phyloP scores from a whole-genome alignment of 2,329 filamentous ascomycete species.

The Clarireedia sp. region DNA sequence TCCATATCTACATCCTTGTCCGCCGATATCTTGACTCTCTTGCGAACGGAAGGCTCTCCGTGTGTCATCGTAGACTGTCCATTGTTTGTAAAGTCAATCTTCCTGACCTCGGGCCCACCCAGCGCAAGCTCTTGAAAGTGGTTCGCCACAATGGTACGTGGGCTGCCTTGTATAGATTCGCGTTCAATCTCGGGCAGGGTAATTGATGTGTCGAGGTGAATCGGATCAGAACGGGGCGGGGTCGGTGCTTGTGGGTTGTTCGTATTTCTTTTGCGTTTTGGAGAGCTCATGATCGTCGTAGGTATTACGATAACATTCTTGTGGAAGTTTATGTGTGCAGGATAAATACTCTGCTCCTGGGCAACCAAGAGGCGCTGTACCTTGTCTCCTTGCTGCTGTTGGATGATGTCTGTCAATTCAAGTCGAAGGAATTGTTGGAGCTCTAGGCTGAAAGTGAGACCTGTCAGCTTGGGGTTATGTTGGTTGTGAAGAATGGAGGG shows the following conservation, averaged over 20 bases:
- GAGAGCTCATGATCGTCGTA: constrained; percentile 9
- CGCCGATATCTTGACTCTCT: constrained; percentile 19
- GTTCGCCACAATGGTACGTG: constrained; percentile 27
- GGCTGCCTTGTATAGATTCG: constrained; percentile 14
- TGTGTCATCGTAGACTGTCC: background rate
- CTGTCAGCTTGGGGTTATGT: too few relatives aligned
- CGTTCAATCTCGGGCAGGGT: constrained; percentile 7
- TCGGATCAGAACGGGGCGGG: constrained; percentile 7
- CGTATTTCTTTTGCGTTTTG: constrained; percentile 14
- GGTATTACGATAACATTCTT: background rate
- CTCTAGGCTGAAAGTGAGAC: too few relatives aligned
- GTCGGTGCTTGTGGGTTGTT: constrained; percentile 3
- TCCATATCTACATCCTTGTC: constrained; percentile 4
- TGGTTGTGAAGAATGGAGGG: too few relatives aligned
- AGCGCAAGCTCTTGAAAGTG: constrained; percentile 27
- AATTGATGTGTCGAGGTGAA: constrained; percentile 4
- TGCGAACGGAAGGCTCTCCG: constrained; percentile 19
- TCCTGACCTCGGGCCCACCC: constrained; percentile 13
- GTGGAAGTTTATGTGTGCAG: background rate
- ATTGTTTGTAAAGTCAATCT: constrained; percentile 17
- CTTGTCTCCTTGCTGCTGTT: too few relatives aligned
- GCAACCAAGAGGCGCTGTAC: too few relatives aligned
- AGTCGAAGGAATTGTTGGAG: too few relatives aligned
- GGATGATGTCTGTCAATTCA: too few relatives aligned
- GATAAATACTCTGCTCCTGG: background rate